Evolutionary conservation across 2,329 filamentous ascomycete species (phyloP).

Genomic region (Colletotrichum tamarilloi): DNA sequence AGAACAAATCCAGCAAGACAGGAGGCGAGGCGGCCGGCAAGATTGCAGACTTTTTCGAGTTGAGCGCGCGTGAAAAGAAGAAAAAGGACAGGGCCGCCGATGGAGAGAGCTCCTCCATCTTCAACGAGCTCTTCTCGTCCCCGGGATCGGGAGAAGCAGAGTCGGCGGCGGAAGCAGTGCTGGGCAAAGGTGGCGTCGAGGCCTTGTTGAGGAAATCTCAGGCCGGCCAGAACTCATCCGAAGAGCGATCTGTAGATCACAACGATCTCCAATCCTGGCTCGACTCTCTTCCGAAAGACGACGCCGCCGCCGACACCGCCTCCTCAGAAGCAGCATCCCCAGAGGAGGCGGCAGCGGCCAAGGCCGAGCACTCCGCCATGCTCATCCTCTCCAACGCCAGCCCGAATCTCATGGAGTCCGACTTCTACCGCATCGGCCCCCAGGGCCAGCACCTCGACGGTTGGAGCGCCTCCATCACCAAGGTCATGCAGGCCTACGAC

Average conservation of each 20-base stretch:
- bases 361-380: conserved; percentile 42
- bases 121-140: conserved; percentile 28
- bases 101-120: conserved; percentile 5
- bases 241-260: conserved; percentile 18
- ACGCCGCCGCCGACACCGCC: neutral
- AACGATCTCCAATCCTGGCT: conserved; percentile 33
- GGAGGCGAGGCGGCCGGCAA: neutral
- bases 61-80: neutral
- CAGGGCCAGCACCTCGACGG: conserved; percentile 72
- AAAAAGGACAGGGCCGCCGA: neutral
- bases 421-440: conserved; percentile 76
- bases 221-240: neutral
- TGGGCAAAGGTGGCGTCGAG: neutral
- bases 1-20: neutral
- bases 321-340: neutral
- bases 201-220: neutral
- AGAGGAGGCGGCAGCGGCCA: neutral
- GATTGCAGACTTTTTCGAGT: conserved; percentile 6
- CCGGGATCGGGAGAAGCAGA: neutral
- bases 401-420: conserved; percentile 70
- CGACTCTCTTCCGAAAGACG: conserved; percentile 20
- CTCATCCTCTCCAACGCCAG: conserved; percentile 70
- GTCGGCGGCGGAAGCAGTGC: neutral
- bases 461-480: conserved; percentile 73
- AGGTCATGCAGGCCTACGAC: conserved; percentile 74